Percentiles rank a stretch among this genome's conserved stretches.
Conservation (phyloP, 208 protist species). For the Leishmania aethiopica region DNA sequence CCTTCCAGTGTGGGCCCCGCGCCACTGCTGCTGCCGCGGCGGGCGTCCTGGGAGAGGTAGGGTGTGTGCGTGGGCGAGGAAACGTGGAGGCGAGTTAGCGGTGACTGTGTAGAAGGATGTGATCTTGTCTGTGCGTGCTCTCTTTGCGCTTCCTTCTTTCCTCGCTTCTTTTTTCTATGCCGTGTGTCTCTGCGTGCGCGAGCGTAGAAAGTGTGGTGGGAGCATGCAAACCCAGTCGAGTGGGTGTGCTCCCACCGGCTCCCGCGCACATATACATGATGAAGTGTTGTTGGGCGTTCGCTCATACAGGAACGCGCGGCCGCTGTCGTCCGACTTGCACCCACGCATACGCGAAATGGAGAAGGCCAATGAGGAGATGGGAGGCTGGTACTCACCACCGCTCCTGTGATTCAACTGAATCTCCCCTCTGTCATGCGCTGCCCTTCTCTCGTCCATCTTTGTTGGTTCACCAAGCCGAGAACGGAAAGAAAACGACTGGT, state of each 20-base stretch:
- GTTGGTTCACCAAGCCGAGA: not conserved
- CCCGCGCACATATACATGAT: not conserved
- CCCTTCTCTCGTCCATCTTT: not conserved
- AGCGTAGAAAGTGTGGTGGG: not conserved
- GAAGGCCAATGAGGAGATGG: not conserved
- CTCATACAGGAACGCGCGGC: not conserved
- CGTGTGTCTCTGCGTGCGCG: not conserved
- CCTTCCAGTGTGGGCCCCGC: not conserved
- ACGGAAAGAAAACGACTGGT: not conserved
- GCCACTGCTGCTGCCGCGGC: not conserved
- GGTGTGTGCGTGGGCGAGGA: not conserved
- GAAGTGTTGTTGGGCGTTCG: not conserved
- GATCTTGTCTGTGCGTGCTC: not conserved
- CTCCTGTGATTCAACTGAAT: not conserved
- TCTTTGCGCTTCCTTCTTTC: not conserved
- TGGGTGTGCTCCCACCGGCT: not conserved
- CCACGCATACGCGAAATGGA: not conserved
- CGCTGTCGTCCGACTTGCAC: not conserved
- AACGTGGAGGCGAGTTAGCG: not conserved
- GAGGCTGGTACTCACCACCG: not conserved
- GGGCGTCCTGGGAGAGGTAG: not conserved
- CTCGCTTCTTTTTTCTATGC: not conserved
- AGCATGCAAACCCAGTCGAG: not conserved
- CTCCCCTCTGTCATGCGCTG: not conserved
- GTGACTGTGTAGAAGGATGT: not conserved